These are phyloP conservation scores for Talaromyces sp. DNA, from an alignment of 2,329 filamentous ascomycete genomes.

Conservation along the genomic window DNA sequence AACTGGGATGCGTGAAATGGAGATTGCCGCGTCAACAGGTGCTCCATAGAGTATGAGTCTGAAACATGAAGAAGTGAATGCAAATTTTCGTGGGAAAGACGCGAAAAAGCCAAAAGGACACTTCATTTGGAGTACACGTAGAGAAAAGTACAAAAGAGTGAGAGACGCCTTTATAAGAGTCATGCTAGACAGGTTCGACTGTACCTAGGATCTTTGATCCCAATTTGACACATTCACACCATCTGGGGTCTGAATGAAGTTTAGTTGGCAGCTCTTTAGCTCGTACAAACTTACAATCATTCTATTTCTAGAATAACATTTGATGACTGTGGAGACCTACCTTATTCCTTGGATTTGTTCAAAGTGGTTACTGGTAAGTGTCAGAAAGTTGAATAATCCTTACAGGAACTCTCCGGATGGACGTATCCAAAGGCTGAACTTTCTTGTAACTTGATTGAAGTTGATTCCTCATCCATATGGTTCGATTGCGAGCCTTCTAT, in stretches of 20 bases:
- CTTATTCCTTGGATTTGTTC: neutral
- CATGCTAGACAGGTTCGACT: neutral
- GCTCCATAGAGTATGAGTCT: slow-evolving; percentile 6
- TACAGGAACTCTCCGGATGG: neutral
- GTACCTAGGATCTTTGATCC: neutral
- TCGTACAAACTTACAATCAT: neutral
- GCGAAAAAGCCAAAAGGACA: neutral
- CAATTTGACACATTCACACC: neutral
- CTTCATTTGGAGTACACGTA: neutral
- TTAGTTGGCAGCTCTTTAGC: neutral
- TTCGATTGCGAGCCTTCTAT: neutral
- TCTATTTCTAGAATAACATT: slow-evolving; percentile 4
- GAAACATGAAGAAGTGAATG: neutral
- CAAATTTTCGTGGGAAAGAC: neutral
- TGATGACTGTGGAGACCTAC: neutral
- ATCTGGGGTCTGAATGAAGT: neutral
- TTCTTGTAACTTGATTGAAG: too few species aligned
- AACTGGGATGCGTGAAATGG: neutral
- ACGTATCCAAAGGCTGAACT: neutral
- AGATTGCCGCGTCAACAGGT: neutral
- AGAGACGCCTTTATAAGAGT: neutral
- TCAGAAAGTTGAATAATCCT: neutral
- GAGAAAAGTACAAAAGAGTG: neutral
- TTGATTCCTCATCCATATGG: neutral
- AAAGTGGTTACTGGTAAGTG: neutral